phyloP scores from a whole-genome alignment of 768 basidiomycete species.

The Leccinum broughii region DNA sequence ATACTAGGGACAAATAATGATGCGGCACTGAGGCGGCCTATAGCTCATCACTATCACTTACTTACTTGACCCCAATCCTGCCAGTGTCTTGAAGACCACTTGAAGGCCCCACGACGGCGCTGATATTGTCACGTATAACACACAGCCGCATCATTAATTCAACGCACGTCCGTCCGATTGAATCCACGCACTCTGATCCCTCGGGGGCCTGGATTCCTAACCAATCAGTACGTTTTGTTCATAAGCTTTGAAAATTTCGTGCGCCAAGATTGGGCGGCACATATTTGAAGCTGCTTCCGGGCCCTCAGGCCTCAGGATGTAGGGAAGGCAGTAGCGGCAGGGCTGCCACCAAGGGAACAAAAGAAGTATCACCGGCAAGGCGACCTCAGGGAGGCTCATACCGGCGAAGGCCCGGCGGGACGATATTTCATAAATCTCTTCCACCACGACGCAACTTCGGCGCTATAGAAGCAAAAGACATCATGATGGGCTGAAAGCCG shows the following conservation, averaged over 20 bases:
- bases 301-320: not conserved
- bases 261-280: not conserved
- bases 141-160: not conserved
- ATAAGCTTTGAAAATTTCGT: not conserved
- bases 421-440: not conserved
- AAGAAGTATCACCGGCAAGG: not conserved
- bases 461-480: not conserved
- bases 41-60: too few relatives aligned
- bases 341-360: not conserved
- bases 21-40: too few relatives aligned
- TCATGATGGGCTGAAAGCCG: not conserved
- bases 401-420: not conserved
- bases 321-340: not conserved
- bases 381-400: not conserved
- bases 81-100: not conserved
- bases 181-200: too few relatives aligned
- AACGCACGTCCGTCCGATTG: not conserved
- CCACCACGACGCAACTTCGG: not conserved
- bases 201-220: not conserved
- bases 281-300: not conserved
- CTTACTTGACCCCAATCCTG: not conserved
- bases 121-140: not conserved
- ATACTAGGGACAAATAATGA: not conserved
- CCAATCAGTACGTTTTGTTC: not conserved
- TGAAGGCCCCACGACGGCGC: not conserved